Conservation (phyloP, 2,329 filamentous ascomycete species). For the Graphilbum ipis-grandicollis region DNA sequence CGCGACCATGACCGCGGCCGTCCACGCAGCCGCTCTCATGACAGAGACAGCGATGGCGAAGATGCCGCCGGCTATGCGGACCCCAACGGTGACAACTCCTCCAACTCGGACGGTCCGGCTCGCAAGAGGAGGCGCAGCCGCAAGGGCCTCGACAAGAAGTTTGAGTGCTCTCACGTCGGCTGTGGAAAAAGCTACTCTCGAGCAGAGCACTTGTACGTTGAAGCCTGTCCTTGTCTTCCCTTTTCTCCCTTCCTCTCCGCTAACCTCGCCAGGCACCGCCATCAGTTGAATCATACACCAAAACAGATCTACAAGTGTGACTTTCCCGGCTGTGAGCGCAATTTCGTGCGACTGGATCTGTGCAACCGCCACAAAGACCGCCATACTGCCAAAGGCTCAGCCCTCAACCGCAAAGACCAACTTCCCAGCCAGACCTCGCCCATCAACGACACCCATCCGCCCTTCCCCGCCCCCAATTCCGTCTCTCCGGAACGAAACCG, state of each 20-base stretch:
- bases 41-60: conserved; percentile 22
- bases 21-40: conserved; percentile 23
- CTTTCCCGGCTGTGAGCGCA: conserved; percentile 74
- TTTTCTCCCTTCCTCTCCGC: not conserved
- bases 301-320: conserved; percentile 93
- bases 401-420: conserved; percentile 57
- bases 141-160: conserved; percentile 65
- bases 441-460: conserved; percentile 20
- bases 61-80: conserved; percentile 20
- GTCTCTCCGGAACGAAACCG: conserved; percentile 30
- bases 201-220: conserved; percentile 78
- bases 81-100: conserved; percentile 27
- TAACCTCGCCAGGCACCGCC: conserved; percentile 48
- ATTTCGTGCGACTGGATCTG: conserved; percentile 86
- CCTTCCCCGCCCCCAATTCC: conserved; percentile 22
- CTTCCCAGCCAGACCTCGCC: conserved; percentile 35
- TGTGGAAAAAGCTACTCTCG: conserved; percentile 95
- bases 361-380: conserved; percentile 72
- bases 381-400: conserved; percentile 63
- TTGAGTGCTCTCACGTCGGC: conserved; percentile 67
- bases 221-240: not conserved
- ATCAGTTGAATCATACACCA: conserved; percentile 89
- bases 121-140: conserved; percentile 53
- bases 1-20: conserved; percentile 22
- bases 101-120: conserved; percentile 33